phyloP scores from a whole-genome alignment of 139 green algal species.

The Chlamydomonas sp. region DNA sequence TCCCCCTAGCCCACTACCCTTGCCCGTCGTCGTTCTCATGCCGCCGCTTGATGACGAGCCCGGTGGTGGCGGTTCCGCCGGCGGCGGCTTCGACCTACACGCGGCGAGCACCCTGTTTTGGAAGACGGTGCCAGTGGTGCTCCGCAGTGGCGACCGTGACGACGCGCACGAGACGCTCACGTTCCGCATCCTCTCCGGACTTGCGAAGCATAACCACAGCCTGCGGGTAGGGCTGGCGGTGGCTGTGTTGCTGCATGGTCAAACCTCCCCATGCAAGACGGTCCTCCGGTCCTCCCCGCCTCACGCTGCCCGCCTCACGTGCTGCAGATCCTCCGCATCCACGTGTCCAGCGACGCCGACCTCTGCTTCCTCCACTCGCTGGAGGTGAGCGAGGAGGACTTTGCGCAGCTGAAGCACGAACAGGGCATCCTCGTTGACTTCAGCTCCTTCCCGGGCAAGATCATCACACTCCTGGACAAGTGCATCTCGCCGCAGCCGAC shows the following conservation, averaged over 20 bases:
- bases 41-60: constrained; percentile 28
- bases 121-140: constrained; percentile 53
- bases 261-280: background rate
- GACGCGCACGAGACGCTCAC: constrained; percentile 53
- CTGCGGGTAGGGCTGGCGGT: constrained; percentile 40
- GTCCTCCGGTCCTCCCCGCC: too few species aligned
- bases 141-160: constrained; percentile 51
- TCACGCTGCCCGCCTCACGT: background rate
- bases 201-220: constrained; percentile 52
- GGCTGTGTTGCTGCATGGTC: too few species aligned
- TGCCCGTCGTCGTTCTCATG: constrained; percentile 20
- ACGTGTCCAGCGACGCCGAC: constrained; percentile 71
- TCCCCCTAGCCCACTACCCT: background rate
- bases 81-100: constrained; percentile 48
- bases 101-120: constrained; percentile 64
- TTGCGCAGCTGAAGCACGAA: constrained; percentile 70
- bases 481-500: constrained; percentile 50
- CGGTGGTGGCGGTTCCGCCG: constrained; percentile 13
- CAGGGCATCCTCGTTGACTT: constrained; percentile 93
- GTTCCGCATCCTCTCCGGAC: constrained; percentile 60
- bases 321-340: constrained; percentile 58
- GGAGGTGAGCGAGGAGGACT: constrained; percentile 87
- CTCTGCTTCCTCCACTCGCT: constrained; percentile 71
- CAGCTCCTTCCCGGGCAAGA: constrained; percentile 71
- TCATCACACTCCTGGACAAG: constrained; percentile 77